Percentiles rank a stretch among this genome's conserved stretches.
These are phyloP conservation scores for Teratosphaeria epicoccoides DNA, from an alignment of 2,329 filamentous ascomycete genomes.

Conservation along the genomic window DNA sequence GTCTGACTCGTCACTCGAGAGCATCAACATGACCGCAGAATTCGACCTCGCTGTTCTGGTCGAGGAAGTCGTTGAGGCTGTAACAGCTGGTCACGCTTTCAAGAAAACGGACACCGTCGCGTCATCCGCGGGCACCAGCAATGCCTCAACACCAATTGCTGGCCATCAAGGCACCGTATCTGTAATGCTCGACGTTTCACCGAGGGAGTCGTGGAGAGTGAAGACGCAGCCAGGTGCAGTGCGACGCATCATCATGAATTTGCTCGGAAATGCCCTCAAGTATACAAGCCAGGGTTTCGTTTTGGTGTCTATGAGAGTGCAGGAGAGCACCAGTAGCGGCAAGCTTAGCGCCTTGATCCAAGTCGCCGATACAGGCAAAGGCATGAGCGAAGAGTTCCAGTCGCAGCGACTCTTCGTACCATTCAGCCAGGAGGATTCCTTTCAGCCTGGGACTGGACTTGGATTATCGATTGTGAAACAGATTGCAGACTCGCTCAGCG, in stretches of 20 bases:
- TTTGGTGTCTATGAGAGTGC: conserved; percentile 25
- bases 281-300: conserved; percentile 35
- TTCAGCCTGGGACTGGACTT: conserved; percentile 51
- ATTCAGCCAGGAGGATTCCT: conserved; percentile 51
- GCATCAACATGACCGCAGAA: conserved; percentile 24
- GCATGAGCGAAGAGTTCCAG: conserved; percentile 53
- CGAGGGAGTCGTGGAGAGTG: conserved; percentile 33
- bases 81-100: conserved; percentile 42
- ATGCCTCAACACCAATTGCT: background rate
- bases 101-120: conserved; percentile 15
- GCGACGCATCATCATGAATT: conserved; percentile 37
- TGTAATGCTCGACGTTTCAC: conserved; percentile 35
- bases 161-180: conserved; percentile 22
- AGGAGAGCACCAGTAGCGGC: conserved; percentile 11
- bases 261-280: conserved; percentile 39
- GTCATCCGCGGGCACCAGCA: background rate
- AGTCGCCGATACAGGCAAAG: conserved; percentile 53
- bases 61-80: conserved; percentile 46
- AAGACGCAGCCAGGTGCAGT: conserved; percentile 36
- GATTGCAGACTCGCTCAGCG: conserved; percentile 50
- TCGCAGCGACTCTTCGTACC: conserved; percentile 50
- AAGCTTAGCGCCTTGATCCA: conserved; percentile 12
- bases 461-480: conserved; percentile 52
- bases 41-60: conserved; percentile 37
- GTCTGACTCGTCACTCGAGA: conserved; percentile 15